These are phyloP conservation scores for Handroanthus guayacan DNA, from an alignment of 257 asterid species.

Conservation along the genomic window DNA sequence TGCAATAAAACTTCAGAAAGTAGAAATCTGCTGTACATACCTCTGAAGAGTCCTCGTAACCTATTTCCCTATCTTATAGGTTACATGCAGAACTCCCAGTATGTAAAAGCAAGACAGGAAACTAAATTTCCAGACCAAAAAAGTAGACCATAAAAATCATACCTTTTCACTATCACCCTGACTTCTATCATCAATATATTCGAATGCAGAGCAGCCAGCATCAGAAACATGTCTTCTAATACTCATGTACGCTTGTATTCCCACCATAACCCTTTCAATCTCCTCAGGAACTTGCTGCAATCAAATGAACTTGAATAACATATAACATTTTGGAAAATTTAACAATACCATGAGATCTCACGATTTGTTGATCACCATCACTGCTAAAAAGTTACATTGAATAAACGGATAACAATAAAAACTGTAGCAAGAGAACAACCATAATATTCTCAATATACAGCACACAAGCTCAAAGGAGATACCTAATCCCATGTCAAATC, in stretches of 20 bases:
- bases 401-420: slow-evolving; percentile 12
- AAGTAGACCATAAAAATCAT: slow-evolving; percentile 29
- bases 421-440: not conserved
- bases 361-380: slow-evolving; percentile 10
- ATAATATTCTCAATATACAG: not conserved
- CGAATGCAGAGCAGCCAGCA: slow-evolving; percentile 74
- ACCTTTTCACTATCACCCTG: slow-evolving; percentile 70
- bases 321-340: slow-evolving; percentile 26
- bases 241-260: slow-evolving; percentile 93
- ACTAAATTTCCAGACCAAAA: slow-evolving; percentile 18
- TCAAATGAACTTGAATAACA: slow-evolving; percentile 35
- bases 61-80: slow-evolving; percentile 19
- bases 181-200: slow-evolving; percentile 59
- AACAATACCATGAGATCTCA: slow-evolving; percentile 26
- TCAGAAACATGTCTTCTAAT: slow-evolving; percentile 87
- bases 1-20: slow-evolving; percentile 20
- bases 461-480: slow-evolving; percentile 9
- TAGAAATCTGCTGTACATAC: slow-evolving; percentile 18
- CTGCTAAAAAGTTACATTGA: slow-evolving; percentile 18
- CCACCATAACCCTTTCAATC: slow-evolving; percentile 92
- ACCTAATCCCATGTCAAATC: not conserved
- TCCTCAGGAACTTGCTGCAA: slow-evolving; percentile 98
- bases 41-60: slow-evolving; percentile 14
- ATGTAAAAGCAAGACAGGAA: slow-evolving; percentile 21
- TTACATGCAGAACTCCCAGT: slow-evolving; percentile 31